These are phyloP conservation scores for Chamaenerion angustifolium DNA, from an alignment of 345 rosid genomes.

Conservation along the genomic window DNA sequence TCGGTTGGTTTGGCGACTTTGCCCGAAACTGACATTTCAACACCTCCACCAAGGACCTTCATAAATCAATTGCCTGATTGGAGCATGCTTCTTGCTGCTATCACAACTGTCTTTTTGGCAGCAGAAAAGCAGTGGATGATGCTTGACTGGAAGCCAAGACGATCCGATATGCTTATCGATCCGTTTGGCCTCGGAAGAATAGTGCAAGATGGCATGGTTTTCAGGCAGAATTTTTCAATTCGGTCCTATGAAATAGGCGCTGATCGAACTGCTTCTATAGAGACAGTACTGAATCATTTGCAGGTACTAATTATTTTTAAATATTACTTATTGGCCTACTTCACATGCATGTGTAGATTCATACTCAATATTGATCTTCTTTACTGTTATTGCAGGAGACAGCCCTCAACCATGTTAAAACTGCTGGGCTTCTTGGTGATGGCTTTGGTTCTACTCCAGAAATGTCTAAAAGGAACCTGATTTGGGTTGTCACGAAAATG, in stretches of 20 bases:
- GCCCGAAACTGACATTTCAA: constrained; percentile 22
- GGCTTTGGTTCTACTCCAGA: constrained; percentile 97
- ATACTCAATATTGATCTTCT: not conserved
- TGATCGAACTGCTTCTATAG: constrained; percentile 93
- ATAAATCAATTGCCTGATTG: constrained; percentile 94
- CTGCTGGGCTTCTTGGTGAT: constrained; percentile 76
- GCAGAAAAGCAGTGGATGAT: constrained; percentile 99
- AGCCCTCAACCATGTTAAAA: constrained; percentile 82
- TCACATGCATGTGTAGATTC: too few species aligned
- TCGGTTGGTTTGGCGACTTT: constrained; percentile 32
- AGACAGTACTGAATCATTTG: constrained; percentile 89
- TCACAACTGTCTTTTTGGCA: constrained; percentile 87
- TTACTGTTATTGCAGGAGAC: constrained; percentile 50
- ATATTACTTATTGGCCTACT: too few species aligned
- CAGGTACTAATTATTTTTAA: constrained; percentile 33
- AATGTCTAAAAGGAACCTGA: constrained; percentile 79
- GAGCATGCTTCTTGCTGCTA: constrained; percentile 99
- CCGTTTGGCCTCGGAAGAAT: constrained; percentile 79
- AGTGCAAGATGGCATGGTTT: constrained; percentile 82
- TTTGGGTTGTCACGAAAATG: constrained; percentile 94
- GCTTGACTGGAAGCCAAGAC: constrained; percentile 96
- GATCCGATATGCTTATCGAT: constrained; percentile 72
- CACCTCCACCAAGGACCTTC: constrained; percentile 76
- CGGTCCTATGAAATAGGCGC: constrained; percentile 99
- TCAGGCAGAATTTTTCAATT: constrained; percentile 74